Evolutionary conservation across 495 filamentous ascomycete genomes (phyloP), one percentile per base, ranked within the genome.

Genomic region (Tuber melanosporum): DNA sequence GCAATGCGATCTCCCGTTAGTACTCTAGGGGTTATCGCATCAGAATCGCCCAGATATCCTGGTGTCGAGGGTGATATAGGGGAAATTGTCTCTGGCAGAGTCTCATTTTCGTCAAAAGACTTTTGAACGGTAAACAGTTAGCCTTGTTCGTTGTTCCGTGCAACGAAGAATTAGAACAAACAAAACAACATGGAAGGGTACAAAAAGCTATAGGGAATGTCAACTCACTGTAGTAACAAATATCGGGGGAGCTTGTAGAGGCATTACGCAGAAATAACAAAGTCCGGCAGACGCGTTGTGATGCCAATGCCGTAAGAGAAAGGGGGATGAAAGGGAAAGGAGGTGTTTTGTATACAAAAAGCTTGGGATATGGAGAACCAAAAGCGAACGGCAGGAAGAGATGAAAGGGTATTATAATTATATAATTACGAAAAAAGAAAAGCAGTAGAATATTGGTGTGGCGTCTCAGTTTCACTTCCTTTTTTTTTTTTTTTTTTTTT

Each of bases 211-310:
- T 66, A 15, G 14, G 57, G 32, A 36, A 66, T 3, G 12, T 17
- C 57, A 70, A 79, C 74, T 62, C 43, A 80, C 78, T 17, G 77
- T 80, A 69, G 78, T 76, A 17, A 80, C 77, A 39, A 73, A 72
- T 73, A 80, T 80, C 12, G 78, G 77, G 45, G 77, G 78, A 41
- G 73, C 73, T 43, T 80, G 78, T 39, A 66, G 57, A 22, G 20
- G 36, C 17, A 66, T 66, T 66, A 12, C 32, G 26, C 5, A 66
- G n/a, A 62, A 6, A 32, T 15, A 14, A 26, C 12, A 32, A 62
- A 26, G 12, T 26, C 10, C 26, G 26, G 57, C 57, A 19, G 57
- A 36, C 26, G 57, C 36, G 57, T 66, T 66, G 57, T 36, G 26
- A 3, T 66, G 57, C 26, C 57, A 32, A 19, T 66, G 26, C 26